Evolutionary conservation across 139 green algal species (phyloP).

Genomic region (Asterochloris sp.): DNA sequence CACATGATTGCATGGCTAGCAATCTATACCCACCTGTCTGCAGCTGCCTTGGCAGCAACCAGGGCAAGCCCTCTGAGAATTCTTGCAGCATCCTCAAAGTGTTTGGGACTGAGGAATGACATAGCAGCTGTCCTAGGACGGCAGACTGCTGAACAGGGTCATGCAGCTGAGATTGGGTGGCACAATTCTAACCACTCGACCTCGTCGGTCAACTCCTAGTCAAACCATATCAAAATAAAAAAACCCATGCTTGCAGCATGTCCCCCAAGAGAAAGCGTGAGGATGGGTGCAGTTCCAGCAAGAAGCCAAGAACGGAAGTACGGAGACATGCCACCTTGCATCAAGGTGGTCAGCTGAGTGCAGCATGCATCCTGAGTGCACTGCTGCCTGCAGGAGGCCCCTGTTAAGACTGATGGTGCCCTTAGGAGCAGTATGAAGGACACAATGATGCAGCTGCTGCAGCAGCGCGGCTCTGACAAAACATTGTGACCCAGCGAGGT

Average conservation of each 20-base stretch:
- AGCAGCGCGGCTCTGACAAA: conserved; percentile 12
- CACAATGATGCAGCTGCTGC: conserved; percentile 27
- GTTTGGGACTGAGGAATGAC: conserved; percentile 47
- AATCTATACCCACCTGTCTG: conserved; percentile 41
- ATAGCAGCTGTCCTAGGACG: conserved; percentile 1
- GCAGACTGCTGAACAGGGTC: not conserved
- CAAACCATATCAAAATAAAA: not conserved
- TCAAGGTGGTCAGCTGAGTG: not conserved
- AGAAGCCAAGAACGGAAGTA: not conserved
- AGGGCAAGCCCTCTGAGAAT: conserved; percentile 52
- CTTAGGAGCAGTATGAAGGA: conserved; percentile 13
- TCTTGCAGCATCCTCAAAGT: conserved; percentile 55
- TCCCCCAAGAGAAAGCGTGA: not conserved
- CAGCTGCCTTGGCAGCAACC: conserved; percentile 47
- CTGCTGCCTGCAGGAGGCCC: too few relatives aligned
- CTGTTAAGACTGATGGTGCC: not conserved
- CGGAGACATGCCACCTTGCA: not conserved
- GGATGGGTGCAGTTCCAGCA: not conserved
- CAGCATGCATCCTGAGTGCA: not conserved
- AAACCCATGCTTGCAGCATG: not conserved
- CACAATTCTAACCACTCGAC: not conserved
- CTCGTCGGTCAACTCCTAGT: not conserved
- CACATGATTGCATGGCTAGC: not conserved
- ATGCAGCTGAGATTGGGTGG: not conserved
- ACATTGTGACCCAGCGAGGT: conserved; percentile 47